Conservation (phyloP, 768 basidiomycete genomes). For the Lyophyllum atratum region DNA sequence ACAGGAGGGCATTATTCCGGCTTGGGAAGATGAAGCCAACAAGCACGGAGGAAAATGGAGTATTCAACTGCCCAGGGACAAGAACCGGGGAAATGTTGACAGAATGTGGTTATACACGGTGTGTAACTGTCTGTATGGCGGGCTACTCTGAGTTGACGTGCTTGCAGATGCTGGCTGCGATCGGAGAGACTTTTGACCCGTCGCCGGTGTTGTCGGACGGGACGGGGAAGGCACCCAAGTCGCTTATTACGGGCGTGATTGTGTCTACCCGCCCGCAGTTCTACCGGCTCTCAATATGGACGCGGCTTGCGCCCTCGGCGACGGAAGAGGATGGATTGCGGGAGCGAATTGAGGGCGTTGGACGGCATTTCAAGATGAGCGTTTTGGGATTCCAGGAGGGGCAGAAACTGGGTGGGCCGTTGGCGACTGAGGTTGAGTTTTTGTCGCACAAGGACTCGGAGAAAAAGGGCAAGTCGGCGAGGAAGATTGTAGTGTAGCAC, state of each 20-base stretch:
- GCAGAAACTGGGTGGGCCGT: conserved; percentile 79
- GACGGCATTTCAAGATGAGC: conserved; percentile 86
- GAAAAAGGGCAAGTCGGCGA: conserved; percentile 85
- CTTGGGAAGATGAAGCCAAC: conserved; percentile 98
- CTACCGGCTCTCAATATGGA: conserved; percentile 98
- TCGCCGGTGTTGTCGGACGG: conserved; percentile 57
- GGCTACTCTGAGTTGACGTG: neutral
- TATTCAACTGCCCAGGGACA: conserved; percentile 95
- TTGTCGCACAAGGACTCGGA: conserved; percentile 93
- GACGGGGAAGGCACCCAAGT: conserved; percentile 44
- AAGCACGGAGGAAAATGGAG: conserved; percentile 99
- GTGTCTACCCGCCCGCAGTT: conserved; percentile 93
- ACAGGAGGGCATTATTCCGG: conserved; percentile 93
- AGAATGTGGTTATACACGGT: conserved; percentile 98
- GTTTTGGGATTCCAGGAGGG: conserved; percentile 81
- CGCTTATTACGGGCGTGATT: conserved; percentile 90
- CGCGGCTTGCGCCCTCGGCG: conserved; percentile 71
- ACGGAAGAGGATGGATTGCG: conserved; percentile 59
- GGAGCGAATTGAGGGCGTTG: conserved; percentile 82
- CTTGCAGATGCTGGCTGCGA: conserved; percentile 95
- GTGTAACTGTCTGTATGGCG: conserved; percentile 33
- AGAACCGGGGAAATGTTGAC: conserved; percentile 82
- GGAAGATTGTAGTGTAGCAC: conserved; percentile 70
- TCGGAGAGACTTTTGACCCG: conserved; percentile 98
- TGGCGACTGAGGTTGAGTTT: conserved; percentile 95